Evolutionary conservation across 2,329 filamentous ascomycete genomes (phyloP), one percentile per base, ranked within the genome.

Genomic region (Macrophomina phaseolina): DNA sequence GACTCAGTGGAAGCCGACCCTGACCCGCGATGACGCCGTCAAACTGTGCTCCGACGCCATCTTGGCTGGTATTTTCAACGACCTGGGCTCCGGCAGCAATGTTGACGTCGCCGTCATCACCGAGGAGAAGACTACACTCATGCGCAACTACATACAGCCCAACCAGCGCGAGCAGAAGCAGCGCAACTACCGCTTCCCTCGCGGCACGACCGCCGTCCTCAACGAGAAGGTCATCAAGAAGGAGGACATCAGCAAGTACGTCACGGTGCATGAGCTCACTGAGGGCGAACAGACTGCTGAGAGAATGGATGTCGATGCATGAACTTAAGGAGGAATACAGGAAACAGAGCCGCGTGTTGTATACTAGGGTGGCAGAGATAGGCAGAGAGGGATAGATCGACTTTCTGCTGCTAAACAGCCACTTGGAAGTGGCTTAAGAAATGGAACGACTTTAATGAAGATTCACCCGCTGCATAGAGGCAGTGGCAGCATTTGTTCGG

Each of bases 21-120:
- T 97, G 78, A 90, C 87, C 70, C 85, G 88, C 73, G 91, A 96
- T 45, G 91, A 91, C 60, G 94, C 94, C n/a, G 84, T 97, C 68
- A 89, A 90, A 76, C 84, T 97, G 70, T 90, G 90, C 77, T 87
- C 91, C 66, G 90, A 97, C 73, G 94, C 94, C 55, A 97, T 99
- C 76, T 85, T 93, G 82, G 91, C 96, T 11, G 95, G 95, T 89
- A 97, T 99, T 82, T 99, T 95, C 85, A 99, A 99, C 85, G 95
- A 99, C 81, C 79, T 99, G 78, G 95, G 95, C 14, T 97, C 93
- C 3, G 95, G 95, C 74, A 97, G 92, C 78, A 99, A 99, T 78
- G 95, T 99, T 67, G 96, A 99, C 77, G 91, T 99, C 40, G 94
- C 93, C 70, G 88, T 99, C 74, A 99, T 99, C 78, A 97, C 94